Conservation (phyloP, 352 stramenopile species). For the Phytophthora boehmeriae region DNA sequence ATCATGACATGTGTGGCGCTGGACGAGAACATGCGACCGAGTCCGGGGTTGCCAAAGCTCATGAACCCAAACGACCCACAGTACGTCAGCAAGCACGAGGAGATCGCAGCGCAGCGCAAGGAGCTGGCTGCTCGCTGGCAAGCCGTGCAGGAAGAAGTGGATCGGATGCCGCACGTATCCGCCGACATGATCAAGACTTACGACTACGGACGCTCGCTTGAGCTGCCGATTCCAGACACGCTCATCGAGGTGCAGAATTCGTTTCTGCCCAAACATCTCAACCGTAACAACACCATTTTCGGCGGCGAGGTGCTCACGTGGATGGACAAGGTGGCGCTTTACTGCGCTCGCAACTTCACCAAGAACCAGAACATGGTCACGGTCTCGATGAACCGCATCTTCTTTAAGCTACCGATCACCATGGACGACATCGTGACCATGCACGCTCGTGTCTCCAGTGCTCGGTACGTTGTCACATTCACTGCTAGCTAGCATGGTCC, state of each 20-base stretch:
- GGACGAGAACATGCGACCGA: not conserved
- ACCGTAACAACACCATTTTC: conserved; percentile 76
- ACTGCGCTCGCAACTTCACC: conserved; percentile 65
- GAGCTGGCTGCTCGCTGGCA: conserved; percentile 66
- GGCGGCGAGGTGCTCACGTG: conserved; percentile 55
- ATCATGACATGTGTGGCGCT: conserved; percentile 14
- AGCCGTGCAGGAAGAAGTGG: conserved; percentile 68
- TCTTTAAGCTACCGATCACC: conserved; percentile 68
- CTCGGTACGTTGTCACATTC: conserved; percentile 36
- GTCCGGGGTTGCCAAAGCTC: not conserved
- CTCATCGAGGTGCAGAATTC: conserved; percentile 69
- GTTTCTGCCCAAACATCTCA: conserved; percentile 73
- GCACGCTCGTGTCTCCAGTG: conserved; percentile 54
- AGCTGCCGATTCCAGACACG: conserved; percentile 56
- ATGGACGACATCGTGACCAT: conserved; percentile 65
- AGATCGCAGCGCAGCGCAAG: conserved; percentile 20
- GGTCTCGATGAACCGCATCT: conserved; percentile 68
- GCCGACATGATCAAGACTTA: conserved; percentile 64
- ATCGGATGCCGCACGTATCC: conserved; percentile 63
- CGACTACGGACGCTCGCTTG: conserved; percentile 25
- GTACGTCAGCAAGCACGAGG: not conserved
- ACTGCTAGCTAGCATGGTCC: not conserved
- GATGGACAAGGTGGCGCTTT: conserved; percentile 59
- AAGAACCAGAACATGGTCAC: conserved; percentile 72
- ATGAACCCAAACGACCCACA: not conserved